Conservation (phyloP, 768 basidiomycete species). For the Calvatia gigantea region DNA sequence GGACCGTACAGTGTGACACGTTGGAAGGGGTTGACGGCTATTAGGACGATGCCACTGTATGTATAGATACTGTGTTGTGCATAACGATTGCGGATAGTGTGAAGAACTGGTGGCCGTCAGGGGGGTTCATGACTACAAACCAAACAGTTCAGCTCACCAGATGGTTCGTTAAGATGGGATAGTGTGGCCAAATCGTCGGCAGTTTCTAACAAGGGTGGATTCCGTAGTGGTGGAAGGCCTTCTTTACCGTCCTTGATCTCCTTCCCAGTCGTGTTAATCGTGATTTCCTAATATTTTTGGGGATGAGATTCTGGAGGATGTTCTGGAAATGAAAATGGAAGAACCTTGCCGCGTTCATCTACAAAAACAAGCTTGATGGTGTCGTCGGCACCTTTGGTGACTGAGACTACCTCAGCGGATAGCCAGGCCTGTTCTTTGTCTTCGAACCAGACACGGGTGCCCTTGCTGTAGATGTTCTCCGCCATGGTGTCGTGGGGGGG, state of each 20-base stretch:
- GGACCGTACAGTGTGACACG: slow-evolving; percentile 96
- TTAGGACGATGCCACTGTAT: slow-evolving; percentile 97
- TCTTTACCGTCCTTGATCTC: slow-evolving; percentile 78
- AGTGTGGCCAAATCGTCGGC: slow-evolving; percentile 98
- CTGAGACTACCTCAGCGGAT: slow-evolving; percentile 76
- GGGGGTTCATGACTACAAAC: background rate
- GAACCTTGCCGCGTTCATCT: slow-evolving; percentile 91
- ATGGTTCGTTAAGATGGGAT: slow-evolving; percentile 97
- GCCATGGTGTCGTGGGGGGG: slow-evolving; percentile 51
- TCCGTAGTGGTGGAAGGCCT: slow-evolving; percentile 87
- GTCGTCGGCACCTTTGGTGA: slow-evolving; percentile 64
- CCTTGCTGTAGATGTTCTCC: slow-evolving; percentile 90
- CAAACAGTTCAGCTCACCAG: slow-evolving; percentile 50
- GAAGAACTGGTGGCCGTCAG: slow-evolving; percentile 60
- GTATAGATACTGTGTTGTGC: slow-evolving; percentile 97
- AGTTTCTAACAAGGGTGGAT: slow-evolving; percentile 94
- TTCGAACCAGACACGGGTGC: slow-evolving; percentile 88
- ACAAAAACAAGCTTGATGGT: slow-evolving; percentile 79
- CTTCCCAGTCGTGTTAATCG: slow-evolving; percentile 73
- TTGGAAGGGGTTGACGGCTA: slow-evolving; percentile 98
- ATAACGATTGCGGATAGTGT: slow-evolving; percentile 96
- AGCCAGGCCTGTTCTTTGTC: slow-evolving; percentile 96
- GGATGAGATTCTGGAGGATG: slow-evolving; percentile 9
- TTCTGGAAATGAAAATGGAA: slow-evolving; percentile 16
- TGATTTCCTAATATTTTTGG: slow-evolving; percentile 57